Base-by-base conservation (phyloP, 352 stramenopile genomes). In the Blastocystis sp. region DNA sequence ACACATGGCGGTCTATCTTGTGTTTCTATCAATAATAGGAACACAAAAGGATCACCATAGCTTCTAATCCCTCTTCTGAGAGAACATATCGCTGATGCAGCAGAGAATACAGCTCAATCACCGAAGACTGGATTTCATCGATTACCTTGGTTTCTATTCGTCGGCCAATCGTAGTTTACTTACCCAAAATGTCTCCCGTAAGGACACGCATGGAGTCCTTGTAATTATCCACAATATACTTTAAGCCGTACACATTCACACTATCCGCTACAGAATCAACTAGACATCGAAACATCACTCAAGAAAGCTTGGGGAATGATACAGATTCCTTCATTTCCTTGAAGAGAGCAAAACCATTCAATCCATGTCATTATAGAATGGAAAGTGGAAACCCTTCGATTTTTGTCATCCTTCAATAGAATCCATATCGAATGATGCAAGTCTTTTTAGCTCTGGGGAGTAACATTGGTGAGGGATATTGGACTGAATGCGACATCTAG, bases 381-480 rank as follows among this genome's bases (percentile, higher is more conserved):
- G n/a, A 23, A 66, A 23, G 18, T 18, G n/a, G n/a, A 68, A 68
- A 39, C 59, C 11, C 20, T 18, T 39, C 59, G 59, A 29, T 68
- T 68, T 68, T 68, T 68, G 59, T 18, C 23, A 77, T 15, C 56
- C 11, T 54, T 73, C 41, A 26, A 26, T 73, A 53, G 34, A n/a
- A 73, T n/a, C 18, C 20, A 66, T 53, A n/a, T 53, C 9, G 11
- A 66, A 87, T 34, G 29, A 34, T 87, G 76, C 73, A 76, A 70
- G 82, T 84, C 39, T 90, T 91, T 43, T 54, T 91, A 37, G 89
- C 89, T 26, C 59, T 91, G 6, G 89, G 89, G 8, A 90, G 82
- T 56, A 91, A 91, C 62, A 55, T 88, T 20, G 89, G 89, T 62
- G 41, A 53, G 37, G 41, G 29, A 15, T 55, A 11, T 20, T 7